Evolutionary conservation across 169 alveolate genomes (phyloP).

Genomic region (Ichthyophthirius multifiliis): DNA sequence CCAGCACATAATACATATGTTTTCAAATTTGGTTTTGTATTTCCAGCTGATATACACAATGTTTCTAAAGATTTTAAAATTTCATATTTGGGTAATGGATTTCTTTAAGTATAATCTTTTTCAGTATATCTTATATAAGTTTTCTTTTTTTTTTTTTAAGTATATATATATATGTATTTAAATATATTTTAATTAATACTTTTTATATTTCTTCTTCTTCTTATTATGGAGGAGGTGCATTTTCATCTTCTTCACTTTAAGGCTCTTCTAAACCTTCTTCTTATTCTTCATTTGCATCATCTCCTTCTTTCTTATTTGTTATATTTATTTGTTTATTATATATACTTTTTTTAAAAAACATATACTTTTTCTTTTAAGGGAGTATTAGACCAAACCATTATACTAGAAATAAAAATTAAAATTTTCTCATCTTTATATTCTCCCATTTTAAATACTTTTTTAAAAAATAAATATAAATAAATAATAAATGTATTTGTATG

Average conservation of each 20-base stretch:
- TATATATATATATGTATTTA: background rate
- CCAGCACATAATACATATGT: constrained; percentile 87
- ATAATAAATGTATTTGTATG: background rate
- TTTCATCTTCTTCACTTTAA: constrained; percentile 43
- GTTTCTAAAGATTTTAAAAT: constrained; percentile 84
- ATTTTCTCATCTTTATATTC: constrained; percentile 54
- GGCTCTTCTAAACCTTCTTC: constrained; percentile 46
- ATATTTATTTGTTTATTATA: background rate
- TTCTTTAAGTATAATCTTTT: constrained; percentile 53
- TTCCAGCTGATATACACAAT: constrained; percentile 67
- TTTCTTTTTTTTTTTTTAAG: constrained; percentile 8
- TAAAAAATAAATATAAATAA: background rate
- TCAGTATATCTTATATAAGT: constrained; percentile 43
- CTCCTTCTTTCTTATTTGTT: constrained; percentile 42
- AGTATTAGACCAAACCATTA: constrained; percentile 88
- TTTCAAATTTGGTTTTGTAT: constrained; percentile 71
- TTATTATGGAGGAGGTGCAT: constrained; percentile 26
- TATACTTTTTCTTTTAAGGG: constrained; percentile 55
- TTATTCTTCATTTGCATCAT: constrained; percentile 60
- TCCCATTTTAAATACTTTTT: constrained; percentile 23
- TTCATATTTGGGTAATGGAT: constrained; percentile 62
- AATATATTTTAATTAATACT: background rate
- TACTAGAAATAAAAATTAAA: constrained; percentile 78
- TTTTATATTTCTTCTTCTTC: constrained; percentile 27
- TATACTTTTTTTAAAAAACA: background rate